phyloP scores from a whole-genome alignment of 768 basidiomycete genomes.

The Leccinum fibrillosum region DNA sequence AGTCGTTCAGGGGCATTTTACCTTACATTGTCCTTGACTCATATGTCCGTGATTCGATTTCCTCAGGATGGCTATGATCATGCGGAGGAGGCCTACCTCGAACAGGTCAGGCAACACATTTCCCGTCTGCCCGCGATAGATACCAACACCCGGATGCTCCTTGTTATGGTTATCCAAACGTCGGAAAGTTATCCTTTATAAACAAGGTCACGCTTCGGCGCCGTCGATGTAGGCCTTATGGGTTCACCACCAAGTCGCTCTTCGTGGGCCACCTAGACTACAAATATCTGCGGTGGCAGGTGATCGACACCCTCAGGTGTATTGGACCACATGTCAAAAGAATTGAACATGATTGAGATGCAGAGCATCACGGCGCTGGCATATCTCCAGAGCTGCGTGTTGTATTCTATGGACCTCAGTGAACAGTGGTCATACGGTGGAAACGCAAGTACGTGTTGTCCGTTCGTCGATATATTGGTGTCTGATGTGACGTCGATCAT shows the following conservation, averaged over 20 bases:
- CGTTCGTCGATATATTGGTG: neutral
- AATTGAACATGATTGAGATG: too few species aligned
- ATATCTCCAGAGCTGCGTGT: too few species aligned
- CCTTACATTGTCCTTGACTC: neutral
- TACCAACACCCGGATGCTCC: conserved; percentile 94
- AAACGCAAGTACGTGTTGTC: conserved; percentile 75
- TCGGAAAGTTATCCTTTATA: conserved; percentile 98
- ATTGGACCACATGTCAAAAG: too few species aligned
- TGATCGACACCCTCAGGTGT: too few species aligned
- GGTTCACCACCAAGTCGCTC: conserved; percentile 89
- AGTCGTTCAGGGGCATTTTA: conserved; percentile 23
- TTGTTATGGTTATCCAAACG: conserved; percentile 99
- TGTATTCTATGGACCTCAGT: conserved; percentile 70
- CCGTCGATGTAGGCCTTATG: conserved; percentile 99
- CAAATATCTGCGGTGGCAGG: too few species aligned
- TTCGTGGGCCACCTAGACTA: too few species aligned
- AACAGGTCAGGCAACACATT: conserved; percentile 98
- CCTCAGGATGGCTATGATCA: conserved; percentile 93
- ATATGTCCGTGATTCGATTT: neutral
- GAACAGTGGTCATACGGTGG: conserved; percentile 67
- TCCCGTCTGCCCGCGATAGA: conserved; percentile 98
- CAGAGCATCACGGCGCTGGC: too few species aligned
- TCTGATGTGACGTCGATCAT: neutral
- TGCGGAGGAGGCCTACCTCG: conserved; percentile 98
- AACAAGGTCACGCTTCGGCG: conserved; percentile 93